Evolutionary conservation across 139 green algal species (phyloP), one percentile per base, ranked within the genome.

Genomic region (Yamagishiella unicocca): DNA sequence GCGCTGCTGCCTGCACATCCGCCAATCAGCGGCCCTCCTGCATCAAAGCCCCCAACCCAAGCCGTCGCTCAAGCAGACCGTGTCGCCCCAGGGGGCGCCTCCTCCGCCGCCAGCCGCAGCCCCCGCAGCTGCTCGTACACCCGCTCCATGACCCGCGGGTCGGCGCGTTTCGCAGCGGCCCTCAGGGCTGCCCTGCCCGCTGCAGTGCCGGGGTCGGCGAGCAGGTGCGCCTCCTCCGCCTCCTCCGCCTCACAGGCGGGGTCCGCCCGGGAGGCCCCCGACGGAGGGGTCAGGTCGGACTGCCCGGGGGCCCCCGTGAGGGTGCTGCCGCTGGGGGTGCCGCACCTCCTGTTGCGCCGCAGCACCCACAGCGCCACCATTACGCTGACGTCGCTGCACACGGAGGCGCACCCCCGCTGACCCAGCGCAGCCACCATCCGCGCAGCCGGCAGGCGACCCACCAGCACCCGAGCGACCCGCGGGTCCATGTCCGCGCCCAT

Each of bases 401-500:
- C 37, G 7, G 70, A 38, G 22, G 70, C 37, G 38, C 70, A 14
- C 4, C 70, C 29, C 21, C 40, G 8, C 66, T 24, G n/a, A 5
- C 64, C 64, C 4, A 5, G 38, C 27, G 2, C 3, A 55, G 38
- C 70, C 72, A 4, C 21, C 43, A 25, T 8, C 72, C 27, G 25
- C 25, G n/a, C 25, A 7, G 43, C 43, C 4, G n/a, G 6, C 43
- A 64, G 5, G 43, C 72, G 43, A 3, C 25, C 31, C n/a, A 80
- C 19, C 72, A 80, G 72, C 72, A 64, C 25, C 42, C 10, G 25
- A 40, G 72, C 72, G 10, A 80, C 25, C 72, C 72, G 24, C 17
- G 72, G 72, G 24, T 80, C 72, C 72, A 80, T 80, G 25, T 80
- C 72, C 72, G 43, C 72, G 4, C 72, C 72, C 72, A 80, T 62